Base-by-base conservation (phyloP, 495 filamentous ascomycete species). In the Xylaria scruposa region DNA sequence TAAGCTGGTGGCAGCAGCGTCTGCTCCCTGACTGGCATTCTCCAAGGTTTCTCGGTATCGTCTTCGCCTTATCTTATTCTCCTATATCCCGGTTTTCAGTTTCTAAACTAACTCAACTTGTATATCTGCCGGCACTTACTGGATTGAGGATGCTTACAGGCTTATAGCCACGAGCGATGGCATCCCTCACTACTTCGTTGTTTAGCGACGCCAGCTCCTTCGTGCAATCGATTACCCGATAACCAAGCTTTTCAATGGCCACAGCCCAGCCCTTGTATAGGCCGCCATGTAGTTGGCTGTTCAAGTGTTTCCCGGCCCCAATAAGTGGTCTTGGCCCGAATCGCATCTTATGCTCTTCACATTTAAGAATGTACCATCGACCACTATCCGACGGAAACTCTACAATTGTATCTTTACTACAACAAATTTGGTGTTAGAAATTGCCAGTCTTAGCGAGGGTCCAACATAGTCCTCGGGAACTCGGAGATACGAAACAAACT, bases 221-320 rank as follows among this genome's bases (percentile, higher is more conserved):
- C 10, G 62, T 78, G 62, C 83, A 84, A 36, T 73, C 82, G 10
- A 75, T 12, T 4, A 86, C 78, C 2, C 71, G 71, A 40, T 81
- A 79, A 15, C 84, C 84, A 0, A 86, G 79, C 0, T 69, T 56
- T 26, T 74, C 70, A 1, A 85, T 71, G 1, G 82, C 82, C 17
- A 70, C 44, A 1, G 65, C 68, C 17, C 79, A 62, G 31, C 78
- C 78, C 49, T 82, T 85, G 1, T 73, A 70, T 62, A 78, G 75
- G 56, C 78, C 63, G 6, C 78, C 78, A 49, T 86, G 84, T 36
- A 76, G 67, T 5, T 59, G 63, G 12, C 81, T 77, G 26, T 79
- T 78, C 0, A 86, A 70, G 60, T 86, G 84, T 53, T 81, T 83
- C 0, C 81, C 82, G 1, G 84, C 83, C n/a, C 83, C 84, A 1